Conservation (phyloP, 1,139 yeast genomes). For the Geotrichum phurueaensis region DNA sequence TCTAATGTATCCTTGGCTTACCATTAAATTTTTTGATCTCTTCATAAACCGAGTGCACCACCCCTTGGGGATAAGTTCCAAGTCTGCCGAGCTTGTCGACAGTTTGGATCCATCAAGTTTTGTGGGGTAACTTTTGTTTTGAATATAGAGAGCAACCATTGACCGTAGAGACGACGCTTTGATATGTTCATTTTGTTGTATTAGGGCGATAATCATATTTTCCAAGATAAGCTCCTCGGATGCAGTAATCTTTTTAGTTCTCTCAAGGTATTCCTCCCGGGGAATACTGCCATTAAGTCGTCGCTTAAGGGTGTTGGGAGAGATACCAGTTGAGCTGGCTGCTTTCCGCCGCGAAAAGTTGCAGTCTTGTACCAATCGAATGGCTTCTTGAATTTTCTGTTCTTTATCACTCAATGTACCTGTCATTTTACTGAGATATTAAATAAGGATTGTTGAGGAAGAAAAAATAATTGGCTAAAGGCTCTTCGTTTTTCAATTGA, state of each 20-base stretch:
- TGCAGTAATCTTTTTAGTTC: slow-evolving; percentile 18
- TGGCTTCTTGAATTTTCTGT: slow-evolving; percentile 18
- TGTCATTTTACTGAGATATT: not conserved
- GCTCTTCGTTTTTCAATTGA: too few species aligned
- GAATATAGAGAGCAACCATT: slow-evolving; percentile 18
- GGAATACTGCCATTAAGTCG: slow-evolving; percentile 19
- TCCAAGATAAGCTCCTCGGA: slow-evolving; percentile 18
- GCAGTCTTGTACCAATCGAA: slow-evolving; percentile 18
- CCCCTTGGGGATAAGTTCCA: slow-evolving; percentile 17
- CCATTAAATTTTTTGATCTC: slow-evolving; percentile 12
- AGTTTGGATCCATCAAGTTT: slow-evolving; percentile 1
- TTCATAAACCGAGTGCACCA: slow-evolving; percentile 19
- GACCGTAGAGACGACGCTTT: slow-evolving; percentile 17
- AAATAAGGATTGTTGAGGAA: not conserved
- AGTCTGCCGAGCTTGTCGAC: not conserved
- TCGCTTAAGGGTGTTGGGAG: slow-evolving; percentile 19
- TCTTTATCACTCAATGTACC: slow-evolving; percentile 8
- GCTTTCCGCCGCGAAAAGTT: slow-evolving; percentile 18
- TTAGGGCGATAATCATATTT: slow-evolving; percentile 16
- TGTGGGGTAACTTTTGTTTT: slow-evolving; percentile 14
- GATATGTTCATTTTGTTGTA: slow-evolving; percentile 19
- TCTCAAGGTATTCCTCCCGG: slow-evolving; percentile 18
- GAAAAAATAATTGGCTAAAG: too few species aligned
- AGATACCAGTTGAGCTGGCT: slow-evolving; percentile 18
- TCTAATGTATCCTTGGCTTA: slow-evolving; percentile 12